A percentile compares a stretch with the other conserved stretches of the same genome.
Evolutionary conservation across 345 rosid species (phyloP).

Genomic region (Syzygium aqueum): DNA sequence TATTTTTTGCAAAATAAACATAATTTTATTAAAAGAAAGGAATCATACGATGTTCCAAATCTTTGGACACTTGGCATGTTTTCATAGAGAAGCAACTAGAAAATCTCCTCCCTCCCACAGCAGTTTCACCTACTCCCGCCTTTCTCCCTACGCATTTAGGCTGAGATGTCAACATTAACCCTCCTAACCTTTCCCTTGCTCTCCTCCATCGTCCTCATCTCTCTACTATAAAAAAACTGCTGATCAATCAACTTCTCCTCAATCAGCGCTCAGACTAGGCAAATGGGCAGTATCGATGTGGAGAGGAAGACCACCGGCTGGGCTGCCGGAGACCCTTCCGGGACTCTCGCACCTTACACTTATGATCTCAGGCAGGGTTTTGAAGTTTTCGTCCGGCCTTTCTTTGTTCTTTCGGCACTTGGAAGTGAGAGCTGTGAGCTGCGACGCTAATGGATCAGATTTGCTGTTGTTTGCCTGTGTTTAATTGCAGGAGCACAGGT

Average conservation of each 20-base stretch:
- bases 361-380: conserved; percentile 42
- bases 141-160: not conserved
- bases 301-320: conserved; percentile 52
- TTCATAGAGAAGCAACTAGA: not conserved
- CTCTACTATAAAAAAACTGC: not conserved
- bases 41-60: not conserved
- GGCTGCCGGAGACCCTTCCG: conserved; percentile 82
- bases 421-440: not conserved
- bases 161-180: not conserved
- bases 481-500: conserved; percentile 47
- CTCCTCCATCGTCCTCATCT: not conserved
- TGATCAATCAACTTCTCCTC: not conserved
- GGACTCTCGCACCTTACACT: conserved; percentile 53
- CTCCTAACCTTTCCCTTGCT: not conserved
- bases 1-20: too few species aligned
- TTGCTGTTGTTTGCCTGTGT: not conserved
- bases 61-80: not conserved
- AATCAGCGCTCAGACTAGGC: not conserved
- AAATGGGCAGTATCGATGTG: conserved; percentile 31
- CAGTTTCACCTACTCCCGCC: not conserved
- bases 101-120: not conserved
- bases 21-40: too few species aligned
- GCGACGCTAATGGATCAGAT: not conserved
- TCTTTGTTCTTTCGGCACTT: not conserved
- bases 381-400: too few species aligned